Percentiles rank a stretch among this genome's conserved stretches.
Evolutionary conservation across 2,329 filamentous ascomycete genomes (phyloP).

Genomic region (Lasiodiplodia gonubiensis): DNA sequence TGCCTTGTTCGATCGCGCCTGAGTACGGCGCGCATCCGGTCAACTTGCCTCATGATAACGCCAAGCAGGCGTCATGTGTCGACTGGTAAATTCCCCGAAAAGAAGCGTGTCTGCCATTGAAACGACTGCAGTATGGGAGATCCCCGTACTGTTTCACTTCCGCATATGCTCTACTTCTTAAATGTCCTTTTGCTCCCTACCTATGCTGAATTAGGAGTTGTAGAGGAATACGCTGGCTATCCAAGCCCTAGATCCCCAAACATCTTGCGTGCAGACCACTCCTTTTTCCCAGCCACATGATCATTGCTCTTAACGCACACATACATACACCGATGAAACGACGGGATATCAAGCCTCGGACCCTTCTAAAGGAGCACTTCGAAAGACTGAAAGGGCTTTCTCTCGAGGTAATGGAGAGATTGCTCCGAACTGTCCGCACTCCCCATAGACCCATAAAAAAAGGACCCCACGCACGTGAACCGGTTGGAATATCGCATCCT

Average conservation of each 20-base stretch:
- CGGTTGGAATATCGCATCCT: neutral
- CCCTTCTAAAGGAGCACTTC: conserved; percentile 16
- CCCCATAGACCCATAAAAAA: neutral
- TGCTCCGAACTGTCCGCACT: neutral
- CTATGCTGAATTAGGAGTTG: conserved; percentile 5
- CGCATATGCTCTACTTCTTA: neutral
- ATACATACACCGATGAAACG: conserved; percentile 1
- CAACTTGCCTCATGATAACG: neutral
- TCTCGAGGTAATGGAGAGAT: neutral
- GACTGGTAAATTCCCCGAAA: neutral
- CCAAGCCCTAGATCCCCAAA: neutral
- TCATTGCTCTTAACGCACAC: neutral
- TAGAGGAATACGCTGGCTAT: neutral
- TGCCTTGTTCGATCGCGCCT: neutral
- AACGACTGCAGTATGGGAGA: neutral
- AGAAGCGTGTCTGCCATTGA: neutral
- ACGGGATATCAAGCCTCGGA: conserved; percentile 23
- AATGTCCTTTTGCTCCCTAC: conserved; percentile 18
- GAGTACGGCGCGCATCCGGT: neutral
- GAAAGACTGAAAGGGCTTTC: conserved; percentile 3
- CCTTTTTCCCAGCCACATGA: neutral
- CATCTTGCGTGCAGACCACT: neutral
- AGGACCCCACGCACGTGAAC: neutral
- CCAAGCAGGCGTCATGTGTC: neutral
- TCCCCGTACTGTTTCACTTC: neutral